A percentile compares a stretch with the other conserved stretches of the same genome.
phyloP scores from a whole-genome alignment of 1,139 yeast species.

The Yarrowia galli region DNA sequence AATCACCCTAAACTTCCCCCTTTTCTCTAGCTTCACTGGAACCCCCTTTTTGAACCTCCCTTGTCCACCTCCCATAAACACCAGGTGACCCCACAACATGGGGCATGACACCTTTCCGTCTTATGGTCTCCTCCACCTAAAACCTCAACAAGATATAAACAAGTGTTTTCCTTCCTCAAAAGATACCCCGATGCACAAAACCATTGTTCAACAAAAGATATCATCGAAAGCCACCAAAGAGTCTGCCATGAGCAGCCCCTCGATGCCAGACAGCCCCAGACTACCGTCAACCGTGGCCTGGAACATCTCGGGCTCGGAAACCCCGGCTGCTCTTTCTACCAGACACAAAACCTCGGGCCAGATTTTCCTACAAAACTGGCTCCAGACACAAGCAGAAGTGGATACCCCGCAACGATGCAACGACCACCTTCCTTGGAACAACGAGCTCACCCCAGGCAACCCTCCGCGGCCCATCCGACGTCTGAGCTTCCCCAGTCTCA shows the following conservation, averaged over 20 bases:
- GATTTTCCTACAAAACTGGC: slow-evolving; percentile 32
- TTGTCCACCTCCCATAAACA: not conserved
- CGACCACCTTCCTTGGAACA: slow-evolving; percentile 31
- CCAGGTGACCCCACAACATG: not conserved
- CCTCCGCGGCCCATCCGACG: slow-evolving; percentile 27
- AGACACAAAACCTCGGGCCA: slow-evolving; percentile 30
- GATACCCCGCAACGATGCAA: slow-evolving; percentile 29
- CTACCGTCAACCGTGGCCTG: not conserved
- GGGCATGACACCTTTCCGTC: not conserved
- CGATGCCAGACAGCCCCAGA: not conserved
- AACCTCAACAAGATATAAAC: not conserved
- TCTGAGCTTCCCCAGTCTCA: slow-evolving; percentile 14
- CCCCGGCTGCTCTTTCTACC: not conserved
- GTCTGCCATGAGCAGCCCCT: not conserved
- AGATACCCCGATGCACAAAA: slow-evolving; percentile 10
- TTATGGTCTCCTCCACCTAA: not conserved
- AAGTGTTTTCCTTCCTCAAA: too few relatives aligned
- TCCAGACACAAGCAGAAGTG: slow-evolving; percentile 29
- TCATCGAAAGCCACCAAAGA: not conserved
- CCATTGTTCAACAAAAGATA: not conserved
- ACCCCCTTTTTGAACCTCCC: not conserved
- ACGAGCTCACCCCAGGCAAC: slow-evolving; percentile 16
- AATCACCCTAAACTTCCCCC: too few relatives aligned
- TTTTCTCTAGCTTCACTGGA: too few relatives aligned
- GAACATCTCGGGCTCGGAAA: not conserved